Conservation (phyloP, 139 green algal genomes). For the Haematococcus lacustris region DNA sequence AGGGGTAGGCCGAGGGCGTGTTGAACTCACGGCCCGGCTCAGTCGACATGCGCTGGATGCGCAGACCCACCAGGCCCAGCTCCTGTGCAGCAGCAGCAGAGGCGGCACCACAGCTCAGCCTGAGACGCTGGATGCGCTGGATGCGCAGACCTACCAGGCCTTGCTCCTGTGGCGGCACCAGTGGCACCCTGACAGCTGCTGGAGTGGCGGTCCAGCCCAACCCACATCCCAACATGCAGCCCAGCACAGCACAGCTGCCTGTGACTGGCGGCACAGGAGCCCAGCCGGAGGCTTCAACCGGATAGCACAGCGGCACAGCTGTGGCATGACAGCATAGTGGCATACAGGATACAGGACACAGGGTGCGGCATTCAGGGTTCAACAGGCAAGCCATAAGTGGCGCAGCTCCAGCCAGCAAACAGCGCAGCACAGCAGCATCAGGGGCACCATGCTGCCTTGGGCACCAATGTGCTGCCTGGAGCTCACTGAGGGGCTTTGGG, state of each 20-base stretch:
- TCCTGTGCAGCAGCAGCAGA: conserved; percentile 47
- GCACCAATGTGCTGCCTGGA: neutral
- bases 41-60: conserved; percentile 84
- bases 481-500: neutral
- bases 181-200: neutral
- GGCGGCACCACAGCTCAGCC: neutral
- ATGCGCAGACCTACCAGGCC: conserved; percentile 86
- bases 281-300: too few species aligned
- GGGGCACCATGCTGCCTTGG: neutral
- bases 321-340: too few species aligned
- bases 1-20: conserved; percentile 40
- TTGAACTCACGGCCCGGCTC: conserved; percentile 40
- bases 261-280: neutral
- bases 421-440: neutral
- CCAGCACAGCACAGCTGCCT: neutral
- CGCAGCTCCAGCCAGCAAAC: neutral
- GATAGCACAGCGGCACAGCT: too few species aligned
- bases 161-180: conserved; percentile 45
- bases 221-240: too few species aligned
- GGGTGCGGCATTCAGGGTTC: too few species aligned
- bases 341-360: too few species aligned
- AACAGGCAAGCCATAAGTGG: too few species aligned
- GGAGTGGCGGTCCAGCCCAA: neutral
- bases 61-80: conserved; percentile 83
- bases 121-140: conserved; percentile 59